Evolutionary conservation across 1,284 basidiomycete genomes (phyloP).

Genomic region (Ustilago nuda): DNA sequence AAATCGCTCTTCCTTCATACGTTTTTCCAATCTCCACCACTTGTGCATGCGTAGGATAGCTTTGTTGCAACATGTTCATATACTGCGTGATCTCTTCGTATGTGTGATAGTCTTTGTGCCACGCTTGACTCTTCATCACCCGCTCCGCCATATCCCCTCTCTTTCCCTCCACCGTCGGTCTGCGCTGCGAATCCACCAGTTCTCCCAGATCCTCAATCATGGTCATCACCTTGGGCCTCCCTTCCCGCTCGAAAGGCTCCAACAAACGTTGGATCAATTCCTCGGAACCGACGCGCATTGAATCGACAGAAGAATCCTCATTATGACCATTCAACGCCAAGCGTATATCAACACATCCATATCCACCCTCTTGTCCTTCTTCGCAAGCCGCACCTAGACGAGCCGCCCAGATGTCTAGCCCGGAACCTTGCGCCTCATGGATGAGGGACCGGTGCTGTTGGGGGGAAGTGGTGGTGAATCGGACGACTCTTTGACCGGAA

Average conservation of each 20-base stretch:
- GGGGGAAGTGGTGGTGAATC: constrained; percentile 22
- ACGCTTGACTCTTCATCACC: constrained; percentile 7
- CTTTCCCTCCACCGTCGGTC: neutral
- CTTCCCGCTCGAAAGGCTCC: constrained; percentile 4
- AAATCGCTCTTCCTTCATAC: constrained; percentile 40
- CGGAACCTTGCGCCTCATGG: constrained; percentile 10
- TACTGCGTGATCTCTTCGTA: constrained; percentile 36
- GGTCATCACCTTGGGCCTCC: neutral
- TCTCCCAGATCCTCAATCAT: constrained; percentile 27
- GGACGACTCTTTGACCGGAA: constrained; percentile 32
- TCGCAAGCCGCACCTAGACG: constrained; percentile 23
- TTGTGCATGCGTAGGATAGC: constrained; percentile 29
- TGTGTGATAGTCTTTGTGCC: constrained; percentile 37
- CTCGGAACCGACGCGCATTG: neutral
- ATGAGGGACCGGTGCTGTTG: constrained; percentile 18
- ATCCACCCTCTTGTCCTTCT: neutral
- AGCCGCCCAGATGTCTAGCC: constrained; percentile 39
- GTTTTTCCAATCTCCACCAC: constrained; percentile 35
- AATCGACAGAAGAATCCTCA: constrained; percentile 13
- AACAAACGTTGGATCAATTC: constrained; percentile 8
- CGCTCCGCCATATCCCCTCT: neutral
- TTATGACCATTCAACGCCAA: constrained; percentile 7
- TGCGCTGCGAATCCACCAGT: constrained; percentile 12
- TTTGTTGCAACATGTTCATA: constrained; percentile 18
- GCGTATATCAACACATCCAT: constrained; percentile 39